A percentile compares a stretch with the other conserved stretches of the same genome.
These are phyloP conservation scores for Nothophoma quercina DNA, from an alignment of 2,329 filamentous ascomycete species.

Conservation along the genomic window DNA sequence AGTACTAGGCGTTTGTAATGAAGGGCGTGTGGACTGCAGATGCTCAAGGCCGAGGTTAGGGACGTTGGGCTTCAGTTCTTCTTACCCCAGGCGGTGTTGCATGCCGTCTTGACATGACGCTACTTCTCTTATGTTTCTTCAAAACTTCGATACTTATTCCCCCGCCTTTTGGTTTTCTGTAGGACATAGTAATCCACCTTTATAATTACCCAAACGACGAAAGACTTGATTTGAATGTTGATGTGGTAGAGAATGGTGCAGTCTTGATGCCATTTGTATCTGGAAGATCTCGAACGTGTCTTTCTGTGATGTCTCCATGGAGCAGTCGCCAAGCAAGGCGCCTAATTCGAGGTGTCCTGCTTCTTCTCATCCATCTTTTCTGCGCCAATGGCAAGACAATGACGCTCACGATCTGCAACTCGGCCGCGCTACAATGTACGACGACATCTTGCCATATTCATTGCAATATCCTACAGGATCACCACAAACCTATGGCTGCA, in stretches of 20 bases:
- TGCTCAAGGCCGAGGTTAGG: slow-evolving; percentile 30
- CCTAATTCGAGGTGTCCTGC: too few relatives aligned
- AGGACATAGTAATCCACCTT: slow-evolving; percentile 52
- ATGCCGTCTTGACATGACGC: slow-evolving; percentile 44
- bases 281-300: not conserved
- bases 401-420: slow-evolving; percentile 2
- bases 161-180: slow-evolving; percentile 48
- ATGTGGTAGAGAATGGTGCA: not conserved
- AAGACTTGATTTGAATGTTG: not conserved
- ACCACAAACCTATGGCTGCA: not conserved
- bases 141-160: slow-evolving; percentile 52
- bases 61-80: slow-evolving; percentile 40
- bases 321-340: too few relatives aligned
- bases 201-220: slow-evolving; percentile 46
- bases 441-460: not conserved
- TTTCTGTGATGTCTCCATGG: too few relatives aligned
- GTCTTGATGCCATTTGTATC: not conserved
- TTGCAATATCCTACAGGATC: not conserved
- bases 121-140: slow-evolving; percentile 51
- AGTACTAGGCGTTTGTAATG: slow-evolving; percentile 46
- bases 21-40: slow-evolving; percentile 38
- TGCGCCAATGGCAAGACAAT: not conserved
- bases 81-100: slow-evolving; percentile 37
- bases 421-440: not conserved
- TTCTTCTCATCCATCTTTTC: not conserved